These are phyloP conservation scores for Apiospora arundinis DNA, from an alignment of 2,329 filamentous ascomycete genomes.

Conservation along the genomic window DNA sequence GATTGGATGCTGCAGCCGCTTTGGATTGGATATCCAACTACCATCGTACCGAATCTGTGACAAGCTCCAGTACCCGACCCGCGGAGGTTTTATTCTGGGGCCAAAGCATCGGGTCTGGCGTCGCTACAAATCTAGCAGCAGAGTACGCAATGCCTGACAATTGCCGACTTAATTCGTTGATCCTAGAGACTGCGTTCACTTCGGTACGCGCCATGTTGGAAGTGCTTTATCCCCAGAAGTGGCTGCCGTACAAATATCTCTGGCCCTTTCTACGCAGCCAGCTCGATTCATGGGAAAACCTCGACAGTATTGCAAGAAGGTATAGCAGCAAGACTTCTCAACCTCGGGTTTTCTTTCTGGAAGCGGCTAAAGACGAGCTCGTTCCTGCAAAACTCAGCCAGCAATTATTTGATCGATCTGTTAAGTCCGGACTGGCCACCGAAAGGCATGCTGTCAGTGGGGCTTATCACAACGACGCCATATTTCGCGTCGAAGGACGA, in stretches of 20 bases:
- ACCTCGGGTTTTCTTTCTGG: slow-evolving; percentile 56
- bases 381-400: slow-evolving; percentile 59
- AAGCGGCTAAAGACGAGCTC: slow-evolving; percentile 65
- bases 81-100: slow-evolving; percentile 70
- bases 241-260: slow-evolving; percentile 79
- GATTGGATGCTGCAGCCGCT: slow-evolving; percentile 70
- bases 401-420: slow-evolving; percentile 53
- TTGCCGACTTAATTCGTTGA: slow-evolving; percentile 54
- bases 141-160: slow-evolving; percentile 44
- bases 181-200: slow-evolving; percentile 80
- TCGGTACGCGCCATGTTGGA: slow-evolving; percentile 74
- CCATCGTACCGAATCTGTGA: slow-evolving; percentile 37
- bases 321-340: slow-evolving; percentile 32
- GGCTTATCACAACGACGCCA: slow-evolving; percentile 64
- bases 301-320: slow-evolving; percentile 49
- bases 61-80: slow-evolving; percentile 26
- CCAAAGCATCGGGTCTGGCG: slow-evolving; percentile 76
- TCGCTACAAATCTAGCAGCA: slow-evolving; percentile 68
- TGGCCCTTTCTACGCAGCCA: slow-evolving; percentile 75
- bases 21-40: slow-evolving; percentile 63
- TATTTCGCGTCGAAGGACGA: slow-evolving; percentile 53
- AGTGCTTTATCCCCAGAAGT: slow-evolving; percentile 77
- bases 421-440: slow-evolving; percentile 53
- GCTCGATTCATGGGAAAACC: slow-evolving; percentile 60
- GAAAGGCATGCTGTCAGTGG: slow-evolving; percentile 50